These are phyloP conservation scores for Fusarium haematococcum DNA, from an alignment of 2,329 filamentous ascomycete species.

Conservation along the genomic window DNA sequence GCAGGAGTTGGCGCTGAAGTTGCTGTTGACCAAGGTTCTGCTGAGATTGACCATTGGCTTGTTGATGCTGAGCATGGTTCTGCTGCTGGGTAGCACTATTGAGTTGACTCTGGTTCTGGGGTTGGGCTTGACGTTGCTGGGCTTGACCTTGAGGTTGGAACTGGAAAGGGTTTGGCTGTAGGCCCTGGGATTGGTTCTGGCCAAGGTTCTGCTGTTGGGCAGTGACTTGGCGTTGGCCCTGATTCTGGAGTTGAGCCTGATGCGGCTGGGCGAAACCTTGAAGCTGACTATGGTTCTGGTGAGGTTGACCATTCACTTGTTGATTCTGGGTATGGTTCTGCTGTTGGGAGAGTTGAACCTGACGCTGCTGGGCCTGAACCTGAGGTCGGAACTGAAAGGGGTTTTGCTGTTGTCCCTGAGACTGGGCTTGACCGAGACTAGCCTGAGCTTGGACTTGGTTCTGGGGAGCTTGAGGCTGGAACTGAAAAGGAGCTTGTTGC, in stretches of 20 bases:
- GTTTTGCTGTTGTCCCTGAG: not conserved
- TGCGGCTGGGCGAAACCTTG: not conserved
- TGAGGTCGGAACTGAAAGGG: not conserved
- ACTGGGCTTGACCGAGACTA: not conserved
- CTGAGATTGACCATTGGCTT: not conserved
- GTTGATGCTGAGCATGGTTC: not conserved
- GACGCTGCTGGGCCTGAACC: not conserved
- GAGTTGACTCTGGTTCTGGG: not conserved
- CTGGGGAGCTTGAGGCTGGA: not conserved
- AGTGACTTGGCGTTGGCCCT: not conserved
- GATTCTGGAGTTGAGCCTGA: not conserved
- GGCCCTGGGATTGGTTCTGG: not conserved
- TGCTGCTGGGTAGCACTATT: not conserved
- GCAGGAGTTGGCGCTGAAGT: not conserved
- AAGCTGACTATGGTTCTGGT: not conserved
- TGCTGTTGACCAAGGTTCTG: not conserved
- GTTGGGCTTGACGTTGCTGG: not conserved
- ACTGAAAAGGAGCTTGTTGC: not conserved
- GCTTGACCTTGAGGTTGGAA: not conserved
- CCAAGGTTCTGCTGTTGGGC: not conserved
- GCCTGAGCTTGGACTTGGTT: not conserved
- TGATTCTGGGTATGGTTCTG: not conserved
- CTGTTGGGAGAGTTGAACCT: not conserved
- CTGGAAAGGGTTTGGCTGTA: not conserved
- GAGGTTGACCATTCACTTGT: not conserved